Base-by-base conservation (phyloP, 2,329 filamentous ascomycete genomes). In the Coleophoma crateriformis region DNA sequence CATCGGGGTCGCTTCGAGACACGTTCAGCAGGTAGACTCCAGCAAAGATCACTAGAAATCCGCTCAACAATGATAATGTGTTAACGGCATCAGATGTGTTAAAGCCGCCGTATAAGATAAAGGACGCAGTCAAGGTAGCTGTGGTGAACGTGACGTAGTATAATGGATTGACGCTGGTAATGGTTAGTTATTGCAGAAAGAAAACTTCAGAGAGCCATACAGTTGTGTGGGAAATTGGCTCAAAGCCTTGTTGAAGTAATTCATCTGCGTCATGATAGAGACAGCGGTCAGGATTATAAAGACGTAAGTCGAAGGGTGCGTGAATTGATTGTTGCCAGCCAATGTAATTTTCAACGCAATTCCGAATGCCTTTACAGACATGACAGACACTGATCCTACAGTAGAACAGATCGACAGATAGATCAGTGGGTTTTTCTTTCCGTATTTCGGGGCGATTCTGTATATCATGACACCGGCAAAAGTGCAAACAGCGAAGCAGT, bases 141-240 rank as follows among this genome's bases (percentile, higher is more conserved):
- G 92, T 97, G 3, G 92, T 96, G 67, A 97, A 97, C 2, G 90
- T 96, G 47, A 97, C 92, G 68, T 97, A 97, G 76, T 97, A 97
- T 22, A 88, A 71, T 4, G 84, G 84, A 59, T 88, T 88, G 45
- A 88, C 84, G 59, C 82, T 87, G 40, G 43, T 7, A 11, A 27
- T 17, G 15, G 34, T 57, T 54, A 61, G 51, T 40, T 14, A 11
- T 12, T 44, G 3, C 6, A 27, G 12, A 8, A 39, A 14, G 17
- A 13, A 39, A 12, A 6, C 4, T 33, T 44, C 20, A n/a, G 12
- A n/a, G 43, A 33, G 27, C 75, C 88, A 67, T 79, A 96, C 91
- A 99, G 95, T 61, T 95, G 96, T 33, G 94, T 96, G 32, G 89
- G 92, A 71, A 97, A 99, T 63, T 95, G 90, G 68, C 90, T 95